These are phyloP conservation scores for Venturia nashicola DNA, from an alignment of 2,329 filamentous ascomycete species.

Conservation along the genomic window DNA sequence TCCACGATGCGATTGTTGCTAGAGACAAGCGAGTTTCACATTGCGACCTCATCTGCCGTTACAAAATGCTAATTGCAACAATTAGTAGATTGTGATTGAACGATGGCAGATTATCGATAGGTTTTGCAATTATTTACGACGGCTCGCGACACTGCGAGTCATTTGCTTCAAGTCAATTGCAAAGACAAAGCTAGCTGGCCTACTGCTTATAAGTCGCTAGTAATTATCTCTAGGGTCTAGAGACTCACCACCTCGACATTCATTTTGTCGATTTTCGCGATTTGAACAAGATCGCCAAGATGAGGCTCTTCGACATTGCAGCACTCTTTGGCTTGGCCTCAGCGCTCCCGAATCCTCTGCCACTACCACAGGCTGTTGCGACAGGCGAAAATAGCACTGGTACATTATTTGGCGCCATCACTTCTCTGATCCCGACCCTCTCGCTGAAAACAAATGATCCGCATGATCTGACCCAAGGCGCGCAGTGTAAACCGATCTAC, in stretches of 20 bases:
- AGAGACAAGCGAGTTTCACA: not conserved
- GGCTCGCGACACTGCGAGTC: not conserved
- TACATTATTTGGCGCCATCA: not conserved
- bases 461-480: not conserved
- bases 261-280: too few relatives aligned
- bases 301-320: not conserved
- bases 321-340: not conserved
- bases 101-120: not conserved
- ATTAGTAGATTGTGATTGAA: not conserved
- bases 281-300: not conserved
- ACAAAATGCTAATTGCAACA: not conserved
- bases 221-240: too few relatives aligned
- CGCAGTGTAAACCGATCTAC: constrained; percentile 23
- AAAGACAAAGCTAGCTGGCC: too few relatives aligned
- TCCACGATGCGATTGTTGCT: not conserved
- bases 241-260: not conserved
- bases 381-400: constrained; percentile 2
- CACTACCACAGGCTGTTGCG: not conserved
- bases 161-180: not conserved
- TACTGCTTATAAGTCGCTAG: not conserved
- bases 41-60: not conserved
- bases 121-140: not conserved
- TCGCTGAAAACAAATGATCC: not conserved
- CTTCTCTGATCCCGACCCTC: not conserved
- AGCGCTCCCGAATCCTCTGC: not conserved